phyloP scores from a whole-genome alignment of 305 asterid species.

The Nicotiana rustica region DNA sequence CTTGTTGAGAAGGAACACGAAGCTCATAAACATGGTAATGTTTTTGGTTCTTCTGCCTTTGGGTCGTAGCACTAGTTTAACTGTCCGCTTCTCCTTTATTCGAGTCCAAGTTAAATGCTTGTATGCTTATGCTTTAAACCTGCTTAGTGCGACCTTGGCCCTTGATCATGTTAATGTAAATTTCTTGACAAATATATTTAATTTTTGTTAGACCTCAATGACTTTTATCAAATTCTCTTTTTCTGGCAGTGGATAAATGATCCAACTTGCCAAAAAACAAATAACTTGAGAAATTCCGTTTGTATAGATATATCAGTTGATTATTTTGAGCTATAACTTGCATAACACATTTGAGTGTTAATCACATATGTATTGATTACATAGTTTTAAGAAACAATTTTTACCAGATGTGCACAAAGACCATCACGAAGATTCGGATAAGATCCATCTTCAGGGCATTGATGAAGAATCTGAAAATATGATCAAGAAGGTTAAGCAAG shows the following conservation, averaged over 20 bases:
- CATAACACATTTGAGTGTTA: slow-evolving; percentile 11
- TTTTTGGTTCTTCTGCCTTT: slow-evolving; percentile 33
- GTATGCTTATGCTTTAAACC: not conserved
- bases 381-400: slow-evolving; percentile 31
- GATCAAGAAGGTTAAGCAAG: slow-evolving; percentile 91
- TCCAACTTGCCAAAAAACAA: slow-evolving; percentile 26
- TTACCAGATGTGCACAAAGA: slow-evolving; percentile 71
- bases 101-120: not conserved
- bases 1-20: slow-evolving; percentile 94
- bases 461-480: slow-evolving; percentile 85
- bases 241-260: not conserved
- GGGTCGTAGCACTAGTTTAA: not conserved
- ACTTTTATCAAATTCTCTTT: slow-evolving; percentile 11
- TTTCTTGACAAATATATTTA: not conserved
- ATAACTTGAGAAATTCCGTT: slow-evolving; percentile 1
- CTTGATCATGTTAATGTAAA: slow-evolving; percentile 10
- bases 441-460: slow-evolving; percentile 68
- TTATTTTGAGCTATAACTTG: slow-evolving; percentile 22
- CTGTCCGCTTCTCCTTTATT: not conserved
- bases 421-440: slow-evolving; percentile 60
- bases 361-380: slow-evolving; percentile 1
- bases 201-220: not conserved
- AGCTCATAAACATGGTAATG: slow-evolving; percentile 82
- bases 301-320: not conserved
- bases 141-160: not conserved